phyloP scores from a whole-genome alignment of 2,329 filamentous ascomycete genomes.

The Rhynchosporium secalis region DNA sequence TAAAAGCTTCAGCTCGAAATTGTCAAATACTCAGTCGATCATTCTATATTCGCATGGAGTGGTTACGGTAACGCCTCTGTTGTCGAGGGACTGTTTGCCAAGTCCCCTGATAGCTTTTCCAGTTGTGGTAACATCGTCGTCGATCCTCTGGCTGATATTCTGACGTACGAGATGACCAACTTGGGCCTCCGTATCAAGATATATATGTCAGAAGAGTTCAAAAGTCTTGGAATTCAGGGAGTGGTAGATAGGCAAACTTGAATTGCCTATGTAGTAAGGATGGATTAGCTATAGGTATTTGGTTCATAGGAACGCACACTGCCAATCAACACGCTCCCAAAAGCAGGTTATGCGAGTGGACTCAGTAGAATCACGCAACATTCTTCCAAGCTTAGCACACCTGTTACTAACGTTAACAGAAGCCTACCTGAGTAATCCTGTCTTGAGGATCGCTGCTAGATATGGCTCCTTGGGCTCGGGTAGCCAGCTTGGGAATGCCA shows the following conservation, averaged over 20 bases:
- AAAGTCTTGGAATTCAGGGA: not conserved
- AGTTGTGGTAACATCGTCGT: not conserved
- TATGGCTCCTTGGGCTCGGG: not conserved
- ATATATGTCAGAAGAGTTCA: not conserved
- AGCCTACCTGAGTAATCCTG: not conserved
- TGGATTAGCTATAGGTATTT: not conserved
- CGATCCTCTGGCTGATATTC: not conserved
- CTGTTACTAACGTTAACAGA: not conserved
- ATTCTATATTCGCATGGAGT: conserved; percentile 6
- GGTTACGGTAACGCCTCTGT: not conserved
- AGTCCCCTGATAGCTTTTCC: not conserved
- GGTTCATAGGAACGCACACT: not conserved
- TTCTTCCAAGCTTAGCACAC: not conserved
- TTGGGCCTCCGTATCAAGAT: not conserved
- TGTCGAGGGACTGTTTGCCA: not conserved
- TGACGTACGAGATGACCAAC: conserved; percentile 2
- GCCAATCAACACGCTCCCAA: not conserved
- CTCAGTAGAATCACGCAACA: not conserved
- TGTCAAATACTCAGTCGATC: not conserved
- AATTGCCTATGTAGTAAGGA: not conserved
- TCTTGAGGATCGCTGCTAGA: too few species aligned
- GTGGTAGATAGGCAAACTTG: not conserved
- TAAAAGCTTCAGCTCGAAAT: conserved; percentile 6
- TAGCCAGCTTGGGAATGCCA: not conserved
- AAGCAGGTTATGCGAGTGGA: not conserved